phyloP scores from a whole-genome alignment of 306 rosid genomes.

The Quercus dentata region DNA sequence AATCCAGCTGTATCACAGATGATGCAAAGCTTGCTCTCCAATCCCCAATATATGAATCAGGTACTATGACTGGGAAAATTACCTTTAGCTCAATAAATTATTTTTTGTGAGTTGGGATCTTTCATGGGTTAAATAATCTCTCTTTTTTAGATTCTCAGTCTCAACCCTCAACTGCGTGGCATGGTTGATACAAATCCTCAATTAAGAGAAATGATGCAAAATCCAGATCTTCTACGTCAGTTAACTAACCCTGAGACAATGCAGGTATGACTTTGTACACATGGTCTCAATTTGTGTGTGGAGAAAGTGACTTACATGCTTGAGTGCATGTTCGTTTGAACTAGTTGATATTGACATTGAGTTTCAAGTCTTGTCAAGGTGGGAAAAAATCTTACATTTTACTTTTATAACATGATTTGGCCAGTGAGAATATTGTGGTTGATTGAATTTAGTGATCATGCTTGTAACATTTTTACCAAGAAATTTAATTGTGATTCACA shows the following conservation, averaged over 20 bases:
- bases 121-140: not conserved
- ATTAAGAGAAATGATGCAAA: slow-evolving; percentile 65
- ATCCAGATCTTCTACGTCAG: slow-evolving; percentile 56
- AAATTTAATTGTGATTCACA: not conserved
- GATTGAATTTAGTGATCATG: not conserved
- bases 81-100: not conserved
- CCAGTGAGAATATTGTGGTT: not conserved
- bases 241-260: slow-evolving; percentile 53
- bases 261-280: slow-evolving; percentile 32
- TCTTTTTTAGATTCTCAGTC: slow-evolving; percentile 36
- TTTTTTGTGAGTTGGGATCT: not conserved
- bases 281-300: not conserved
- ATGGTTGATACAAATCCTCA: slow-evolving; percentile 58
- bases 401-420: not conserved
- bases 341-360: not conserved
- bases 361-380: not conserved
- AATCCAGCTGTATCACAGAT: slow-evolving; percentile 60
- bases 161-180: slow-evolving; percentile 49
- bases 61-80: slow-evolving; percentile 19
- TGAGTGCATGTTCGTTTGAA: not conserved
- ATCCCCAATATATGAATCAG: slow-evolving; percentile 63
- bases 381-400: not conserved
- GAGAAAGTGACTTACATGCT: not conserved
- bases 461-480: not conserved
- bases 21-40: slow-evolving; percentile 62